phyloP scores from a whole-genome alignment of 352 stramenopile species.

The Globisporangium solare region DNA sequence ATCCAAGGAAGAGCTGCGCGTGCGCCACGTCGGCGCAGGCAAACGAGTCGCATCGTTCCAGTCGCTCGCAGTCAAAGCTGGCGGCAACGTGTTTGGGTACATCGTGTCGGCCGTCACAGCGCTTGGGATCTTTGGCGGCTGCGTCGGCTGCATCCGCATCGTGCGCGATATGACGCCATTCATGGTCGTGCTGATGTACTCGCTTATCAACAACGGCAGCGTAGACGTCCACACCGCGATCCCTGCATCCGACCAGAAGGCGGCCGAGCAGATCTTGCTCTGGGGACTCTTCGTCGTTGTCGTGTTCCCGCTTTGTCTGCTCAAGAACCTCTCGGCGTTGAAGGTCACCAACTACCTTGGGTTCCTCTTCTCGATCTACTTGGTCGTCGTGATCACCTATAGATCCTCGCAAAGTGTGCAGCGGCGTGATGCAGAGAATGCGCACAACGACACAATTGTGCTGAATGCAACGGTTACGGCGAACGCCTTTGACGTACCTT shows the following conservation, averaged over 20 bases:
- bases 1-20: conserved; percentile 32
- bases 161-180: conserved; percentile 63
- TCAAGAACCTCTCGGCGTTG: conserved; percentile 65
- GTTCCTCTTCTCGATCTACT: conserved; percentile 60
- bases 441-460: not conserved
- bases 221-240: conserved; percentile 12
- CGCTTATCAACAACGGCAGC: conserved; percentile 2
- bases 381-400: conserved; percentile 53
- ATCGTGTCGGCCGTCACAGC: conserved; percentile 60
- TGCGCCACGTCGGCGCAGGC: conserved; percentile 39
- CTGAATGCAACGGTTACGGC: conserved; percentile 3
- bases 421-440: not conserved
- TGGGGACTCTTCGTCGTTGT: conserved; percentile 42
- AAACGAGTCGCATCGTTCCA: conserved; percentile 62
- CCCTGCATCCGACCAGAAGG: conserved; percentile 10
- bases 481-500: conserved; percentile 9
- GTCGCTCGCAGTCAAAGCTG: conserved; percentile 46
- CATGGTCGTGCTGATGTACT: conserved; percentile 29
- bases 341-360: conserved; percentile 65
- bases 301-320: conserved; percentile 62
- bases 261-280: conserved; percentile 38
- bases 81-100: conserved; percentile 44
- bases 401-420: conserved; percentile 26
- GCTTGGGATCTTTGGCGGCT: conserved; percentile 61
- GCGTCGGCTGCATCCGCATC: conserved; percentile 67